A percentile compares a stretch with the other conserved stretches of the same genome.
phyloP scores from a whole-genome alignment of 2,329 filamentous ascomycete species.

The Sphaerulina populicola region DNA sequence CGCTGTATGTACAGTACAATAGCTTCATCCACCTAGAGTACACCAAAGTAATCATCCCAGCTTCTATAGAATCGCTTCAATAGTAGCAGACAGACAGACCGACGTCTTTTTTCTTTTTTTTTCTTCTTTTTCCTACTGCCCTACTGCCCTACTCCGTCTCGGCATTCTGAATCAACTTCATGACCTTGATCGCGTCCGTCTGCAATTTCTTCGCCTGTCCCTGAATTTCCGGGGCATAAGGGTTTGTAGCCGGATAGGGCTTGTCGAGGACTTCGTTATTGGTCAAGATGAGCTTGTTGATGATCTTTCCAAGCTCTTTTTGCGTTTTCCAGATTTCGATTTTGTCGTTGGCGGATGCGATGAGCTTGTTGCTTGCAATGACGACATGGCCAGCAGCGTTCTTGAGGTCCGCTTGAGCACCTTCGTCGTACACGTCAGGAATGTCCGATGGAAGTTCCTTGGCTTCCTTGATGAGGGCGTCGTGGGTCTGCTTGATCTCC shows the following conservation, averaged over 20 bases:
- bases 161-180: conserved; percentile 6
- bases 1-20: too few species aligned
- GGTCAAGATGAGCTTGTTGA: conserved; percentile 18
- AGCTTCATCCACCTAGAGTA: too few species aligned
- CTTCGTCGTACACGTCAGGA: conserved; percentile 20
- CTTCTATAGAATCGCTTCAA: too few species aligned
- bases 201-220: conserved; percentile 19
- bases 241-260: conserved; percentile 18
- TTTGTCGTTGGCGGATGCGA: conserved; percentile 16
- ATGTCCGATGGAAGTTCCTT: conserved; percentile 16
- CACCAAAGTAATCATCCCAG: too few species aligned
- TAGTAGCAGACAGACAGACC: too few species aligned
- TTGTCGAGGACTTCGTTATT: conserved; percentile 17
- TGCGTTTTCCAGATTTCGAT: conserved; percentile 16
- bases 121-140: too few species aligned
- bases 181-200: conserved; percentile 12
- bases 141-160: not conserved
- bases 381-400: conserved; percentile 18
- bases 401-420: conserved; percentile 17
- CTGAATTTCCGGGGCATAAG: conserved; percentile 17
- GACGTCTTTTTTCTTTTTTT: too few species aligned
- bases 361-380: conserved; percentile 18
- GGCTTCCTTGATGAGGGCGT: conserved; percentile 17
- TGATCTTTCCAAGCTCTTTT: conserved; percentile 21
- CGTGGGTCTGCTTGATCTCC: conserved; percentile 18